Base-by-base conservation (phyloP, 768 basidiomycete genomes). In the Tubosaeta sp. region DNA sequence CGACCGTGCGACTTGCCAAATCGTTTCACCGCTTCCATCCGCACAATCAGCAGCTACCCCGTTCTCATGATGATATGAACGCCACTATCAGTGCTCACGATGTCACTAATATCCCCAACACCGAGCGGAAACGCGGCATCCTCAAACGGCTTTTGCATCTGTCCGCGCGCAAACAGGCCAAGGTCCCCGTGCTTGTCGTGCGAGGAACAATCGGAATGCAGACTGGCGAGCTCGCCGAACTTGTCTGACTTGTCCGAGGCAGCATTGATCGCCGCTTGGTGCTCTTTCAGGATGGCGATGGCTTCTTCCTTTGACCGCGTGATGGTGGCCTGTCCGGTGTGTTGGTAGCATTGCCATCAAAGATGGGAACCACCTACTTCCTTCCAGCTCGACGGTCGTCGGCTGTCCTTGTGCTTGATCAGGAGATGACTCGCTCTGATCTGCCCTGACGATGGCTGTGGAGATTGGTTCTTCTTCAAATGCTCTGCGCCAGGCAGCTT, bases 141-240 rank as follows among this genome's bases (percentile, higher is more conserved):
- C 72, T 97, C 95, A 64, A 99, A 99, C 33, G 92, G 86, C 72
- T 91, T 93, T 72, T 99, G 97, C 97, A 99, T 99, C 74, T 91
- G 87, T 1, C 86, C 88, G 16, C 71, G 82, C 1, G 78, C 80
- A 63, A 99, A 99, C 76, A 76, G 77, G 0, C 97, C 92, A 6
- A 99, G 81, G 69, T 99, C 95, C 1, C 97, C 97, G 3, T 77
- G 79, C 56, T 88, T 78, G 19, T 77, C 68, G 63, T 94, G 88
- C 35, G 90, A 93, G 6, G 88, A 88, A 70, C 95, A 97, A 68
- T 99, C 95, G 19, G 92, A 95, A 65, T 95, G 79, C 46, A 73
- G 59, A 11, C 64, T 62, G 2, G 97, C 97, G 39, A 98, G 77
- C 65, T 84, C 74, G 2, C 81, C 82, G 65, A 99, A 97, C 63